Base-by-base conservation (phyloP, 2,329 filamentous ascomycete species). In the Aureobasidium vineae region DNA sequence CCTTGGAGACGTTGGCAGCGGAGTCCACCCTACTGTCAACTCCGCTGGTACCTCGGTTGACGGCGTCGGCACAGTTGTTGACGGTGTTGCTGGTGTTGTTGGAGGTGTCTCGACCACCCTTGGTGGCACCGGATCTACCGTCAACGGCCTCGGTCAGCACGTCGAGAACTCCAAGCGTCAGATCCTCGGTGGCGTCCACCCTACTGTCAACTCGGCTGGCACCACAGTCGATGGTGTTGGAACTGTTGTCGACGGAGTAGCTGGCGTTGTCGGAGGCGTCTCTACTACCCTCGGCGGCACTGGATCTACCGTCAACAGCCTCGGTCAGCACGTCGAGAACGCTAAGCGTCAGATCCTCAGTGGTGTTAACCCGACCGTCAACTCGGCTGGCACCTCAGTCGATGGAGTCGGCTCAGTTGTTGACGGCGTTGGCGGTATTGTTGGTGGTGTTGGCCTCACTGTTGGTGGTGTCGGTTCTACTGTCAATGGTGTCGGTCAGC, bases 251-350 rank as follows among this genome's bases (percentile, higher is more conserved):
- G 54, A 45, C 8, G 54, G 54, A 13, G 40, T 59, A n/a, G 40
- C n/a, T 11, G 54, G 54, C 13, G 21, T 59, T 33, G 54, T 59
- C 11, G 54, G 40, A 15, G 54, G 54, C 10, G 54, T 59, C 16
- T 41, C 38, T 3, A 43, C 38, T 8, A 59, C 38, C 7, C 16
- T 59, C 5, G 15, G 13, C 13, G 54, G 54, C 13, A 40, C 28
- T 5, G 54, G 54, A 2, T 5, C 10, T 2, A 19, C 13, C 3
- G 54, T 33, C 10, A 59, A 59, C 11, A 26, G 38, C 4, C n/a
- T 45, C 21, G 54, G 54, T 16, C 23, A 59, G 54, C 38, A 59
- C 40, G 26, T 59, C 16, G 40, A 59, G 26, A 45, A 59, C 40
- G 4, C 40, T 3, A 59, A 59, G 54, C 54, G 54, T 15, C 19